These are phyloP conservation scores for Aspergillus uvarum DNA, from an alignment of 2,329 filamentous ascomycete genomes.

Conservation along the genomic window DNA sequence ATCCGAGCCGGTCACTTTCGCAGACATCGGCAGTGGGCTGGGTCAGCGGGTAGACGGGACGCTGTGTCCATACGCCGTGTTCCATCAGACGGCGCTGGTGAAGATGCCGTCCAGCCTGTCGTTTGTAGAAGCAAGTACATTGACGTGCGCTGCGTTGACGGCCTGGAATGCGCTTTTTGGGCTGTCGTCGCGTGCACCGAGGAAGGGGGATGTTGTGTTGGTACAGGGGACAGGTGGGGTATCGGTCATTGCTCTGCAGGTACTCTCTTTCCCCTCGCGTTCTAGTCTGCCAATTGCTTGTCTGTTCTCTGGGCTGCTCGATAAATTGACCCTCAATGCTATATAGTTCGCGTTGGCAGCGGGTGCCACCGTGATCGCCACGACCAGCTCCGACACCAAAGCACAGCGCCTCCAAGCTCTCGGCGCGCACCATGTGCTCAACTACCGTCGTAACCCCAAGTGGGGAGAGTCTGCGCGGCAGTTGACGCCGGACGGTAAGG, in stretches of 20 bases:
- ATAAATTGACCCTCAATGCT: too few relatives aligned
- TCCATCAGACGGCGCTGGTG: constrained; percentile 51
- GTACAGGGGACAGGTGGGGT: constrained; percentile 57
- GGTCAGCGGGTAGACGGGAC: constrained; percentile 51
- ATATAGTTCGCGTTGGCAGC: constrained; percentile 43
- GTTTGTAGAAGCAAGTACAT: constrained; percentile 48
- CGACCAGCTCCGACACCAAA: constrained; percentile 55
- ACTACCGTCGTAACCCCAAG: constrained; percentile 53
- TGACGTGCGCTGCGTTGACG: constrained; percentile 48
- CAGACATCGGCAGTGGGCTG: constrained; percentile 42
- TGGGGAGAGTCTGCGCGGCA: constrained; percentile 57
- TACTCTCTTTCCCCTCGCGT: constrained; percentile 6
- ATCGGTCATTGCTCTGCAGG: constrained; percentile 52
- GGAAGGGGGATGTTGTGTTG: constrained; percentile 47
- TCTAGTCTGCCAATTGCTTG: not conserved
- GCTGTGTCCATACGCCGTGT: constrained; percentile 49
- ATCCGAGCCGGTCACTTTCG: constrained; percentile 41
- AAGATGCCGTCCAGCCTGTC: constrained; percentile 48
- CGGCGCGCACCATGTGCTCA: constrained; percentile 58
- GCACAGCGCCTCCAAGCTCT: constrained; percentile 51
- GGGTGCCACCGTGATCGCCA: constrained; percentile 59
- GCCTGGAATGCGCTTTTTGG: constrained; percentile 58
- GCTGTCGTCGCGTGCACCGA: constrained; percentile 39
- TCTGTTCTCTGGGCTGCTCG: too few relatives aligned
- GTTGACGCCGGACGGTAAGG: constrained; percentile 48